Percentiles rank a stretch among this genome's conserved stretches.
These are phyloP conservation scores for Trypanosoma brucei DNA, from an alignment of 208 protist species.

Conservation along the genomic window DNA sequence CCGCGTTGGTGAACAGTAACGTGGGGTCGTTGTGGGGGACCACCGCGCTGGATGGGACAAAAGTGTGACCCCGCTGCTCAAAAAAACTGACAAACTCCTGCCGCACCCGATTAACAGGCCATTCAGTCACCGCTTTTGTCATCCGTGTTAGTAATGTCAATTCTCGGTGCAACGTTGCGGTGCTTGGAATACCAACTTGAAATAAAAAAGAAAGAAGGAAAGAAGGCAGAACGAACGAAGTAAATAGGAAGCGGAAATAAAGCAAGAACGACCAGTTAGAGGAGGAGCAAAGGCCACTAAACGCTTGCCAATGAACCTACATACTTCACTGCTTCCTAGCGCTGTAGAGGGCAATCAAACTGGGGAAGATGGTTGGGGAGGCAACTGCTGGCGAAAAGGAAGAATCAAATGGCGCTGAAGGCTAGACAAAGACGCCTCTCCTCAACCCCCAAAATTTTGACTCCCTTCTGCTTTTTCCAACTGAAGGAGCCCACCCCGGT, in stretches of 20 bases:
- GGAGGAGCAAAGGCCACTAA: too few species aligned
- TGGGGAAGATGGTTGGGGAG: too few species aligned
- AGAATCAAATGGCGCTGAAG: too few species aligned
- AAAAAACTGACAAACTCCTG: slow-evolving; percentile 96
- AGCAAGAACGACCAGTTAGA: not conserved
- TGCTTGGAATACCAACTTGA: not conserved
- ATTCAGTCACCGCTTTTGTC: slow-evolving; percentile 35
- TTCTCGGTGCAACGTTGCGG: slow-evolving; percentile 5
- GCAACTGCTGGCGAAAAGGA: too few species aligned
- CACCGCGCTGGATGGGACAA: slow-evolving; percentile 89
- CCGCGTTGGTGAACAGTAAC: slow-evolving; percentile 98
- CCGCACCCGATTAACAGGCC: slow-evolving; percentile 85
- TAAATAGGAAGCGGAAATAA: slow-evolving; percentile 19
- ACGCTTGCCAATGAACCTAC: too few species aligned
- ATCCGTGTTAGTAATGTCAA: slow-evolving; percentile 10
- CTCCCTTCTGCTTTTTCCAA: too few species aligned
- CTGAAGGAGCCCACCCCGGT: too few species aligned
- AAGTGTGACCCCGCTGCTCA: slow-evolving; percentile 86
- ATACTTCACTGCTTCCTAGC: too few species aligned
- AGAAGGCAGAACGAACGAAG: slow-evolving; percentile 20
- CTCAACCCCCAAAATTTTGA: too few species aligned
- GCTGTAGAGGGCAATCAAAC: too few species aligned
- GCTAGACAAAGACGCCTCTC: too few species aligned
- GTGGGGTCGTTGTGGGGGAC: slow-evolving; percentile 97
- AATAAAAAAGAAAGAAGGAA: slow-evolving; percentile 10